Conservation (phyloP, 441 rosid genomes). For the Gossypium lobatum region DNA sequence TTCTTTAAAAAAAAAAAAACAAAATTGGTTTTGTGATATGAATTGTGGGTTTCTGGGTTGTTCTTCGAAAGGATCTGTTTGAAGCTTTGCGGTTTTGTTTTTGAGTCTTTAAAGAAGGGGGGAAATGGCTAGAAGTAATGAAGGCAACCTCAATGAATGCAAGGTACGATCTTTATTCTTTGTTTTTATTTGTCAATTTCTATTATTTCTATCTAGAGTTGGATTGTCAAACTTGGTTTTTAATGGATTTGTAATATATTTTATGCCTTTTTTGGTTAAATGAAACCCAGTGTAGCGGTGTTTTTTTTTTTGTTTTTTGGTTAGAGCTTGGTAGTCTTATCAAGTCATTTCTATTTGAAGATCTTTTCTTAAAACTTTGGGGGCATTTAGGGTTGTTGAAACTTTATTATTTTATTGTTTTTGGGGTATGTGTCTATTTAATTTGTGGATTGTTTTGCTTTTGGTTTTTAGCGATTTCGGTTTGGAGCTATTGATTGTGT, state of each 20-base stretch:
- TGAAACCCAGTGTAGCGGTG: neutral
- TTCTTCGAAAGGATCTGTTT: conserved; percentile 20
- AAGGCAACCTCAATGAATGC: conserved; percentile 44
- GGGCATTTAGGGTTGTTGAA: neutral
- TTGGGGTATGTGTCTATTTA: conserved; percentile 1
- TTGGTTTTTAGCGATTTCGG: conserved; percentile 5
- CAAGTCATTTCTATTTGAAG: neutral
- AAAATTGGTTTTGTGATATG: conserved; percentile 14
- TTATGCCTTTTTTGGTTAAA: neutral
- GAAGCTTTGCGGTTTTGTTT: neutral
- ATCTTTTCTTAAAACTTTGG: neutral
- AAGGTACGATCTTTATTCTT: conserved; percentile 24
- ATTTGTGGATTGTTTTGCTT: neutral
- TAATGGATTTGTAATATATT: neutral
- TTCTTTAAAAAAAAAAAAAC: neutral
- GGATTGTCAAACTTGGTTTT: neutral
- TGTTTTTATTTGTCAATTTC: neutral
- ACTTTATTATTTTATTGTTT: conserved; percentile 5
- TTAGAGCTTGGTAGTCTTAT: neutral
- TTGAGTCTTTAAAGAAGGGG: neutral
- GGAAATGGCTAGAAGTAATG: conserved; percentile 44
- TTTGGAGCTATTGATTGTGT: neutral
- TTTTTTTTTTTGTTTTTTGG: conserved; percentile 7
- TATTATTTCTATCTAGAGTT: neutral
- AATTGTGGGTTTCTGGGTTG: conserved; percentile 9